Evolutionary conservation across 1,284 basidiomycete genomes (phyloP), one percentile per base, ranked within the genome.

Genomic region (Exobasidium cylindrosporum): DNA sequence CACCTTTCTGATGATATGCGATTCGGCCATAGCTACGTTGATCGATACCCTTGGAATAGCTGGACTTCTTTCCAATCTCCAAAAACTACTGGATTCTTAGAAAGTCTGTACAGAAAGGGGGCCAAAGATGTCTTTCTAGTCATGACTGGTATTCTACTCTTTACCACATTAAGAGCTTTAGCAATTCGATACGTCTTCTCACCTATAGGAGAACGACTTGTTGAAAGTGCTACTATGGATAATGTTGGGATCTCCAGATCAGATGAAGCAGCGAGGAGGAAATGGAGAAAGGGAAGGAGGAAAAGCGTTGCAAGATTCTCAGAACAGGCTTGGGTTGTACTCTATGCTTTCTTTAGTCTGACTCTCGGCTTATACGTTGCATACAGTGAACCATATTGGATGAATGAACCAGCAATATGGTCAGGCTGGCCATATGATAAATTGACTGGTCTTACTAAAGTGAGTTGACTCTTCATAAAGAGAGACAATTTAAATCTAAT

Each of bases 261-360:
- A 35, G 61, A 67, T 21, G 54, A 60, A 1, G 53, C 49, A 35
- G 31, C n/a, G 32, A 63, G 63, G 54, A 61, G 64, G 7, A 54
- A 2, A 29, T 14, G 21, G 17, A 31, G 10, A 30, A 62, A 29
- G 21, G 40, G 14, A 28, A 57, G 29, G 61, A 54, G 30, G 40
- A 45, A 17, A 23, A 23, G 21, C 21, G 35, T 6, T 23, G 49
- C 53, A 24, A 43, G 23, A 44, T 97, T 97, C 77, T 91, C 92
- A 3, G 95, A 97, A 81, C 95, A 98, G 82, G 89, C 91, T 57
- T 98, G 92, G 91, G 87, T 87, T 47, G 84, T 89, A 55, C 81
- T 90, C 50, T 97, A 95, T 82, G 94, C 91, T 79, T 82, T 85
- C 40, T 70, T 86, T 5, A 89, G 88, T 68, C 94, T 88, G 85